These are phyloP conservation scores for Suillus americanus DNA, from an alignment of 768 basidiomycete genomes.

Conservation along the genomic window DNA sequence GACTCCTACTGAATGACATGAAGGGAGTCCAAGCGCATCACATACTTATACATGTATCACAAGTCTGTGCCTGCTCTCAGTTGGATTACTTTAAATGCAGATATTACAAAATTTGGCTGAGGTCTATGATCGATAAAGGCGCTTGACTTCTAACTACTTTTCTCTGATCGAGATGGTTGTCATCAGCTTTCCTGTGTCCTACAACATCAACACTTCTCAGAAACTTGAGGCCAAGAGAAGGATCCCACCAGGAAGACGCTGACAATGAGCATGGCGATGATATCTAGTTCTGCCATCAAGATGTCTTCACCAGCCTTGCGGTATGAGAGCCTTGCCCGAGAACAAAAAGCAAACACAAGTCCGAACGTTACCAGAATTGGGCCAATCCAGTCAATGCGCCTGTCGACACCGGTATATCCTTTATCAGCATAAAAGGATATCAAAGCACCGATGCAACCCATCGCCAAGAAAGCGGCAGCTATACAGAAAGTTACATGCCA, in stretches of 20 bases:
- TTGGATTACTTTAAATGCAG: neutral
- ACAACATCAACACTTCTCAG: slow-evolving; percentile 36
- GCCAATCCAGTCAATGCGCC: slow-evolving; percentile 19
- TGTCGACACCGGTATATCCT: too few relatives aligned
- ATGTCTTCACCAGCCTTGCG: slow-evolving; percentile 48
- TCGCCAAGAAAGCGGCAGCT: too few relatives aligned
- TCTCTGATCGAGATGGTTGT: neutral
- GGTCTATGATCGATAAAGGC: neutral
- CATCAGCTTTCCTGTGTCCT: slow-evolving; percentile 21
- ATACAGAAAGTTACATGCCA: too few relatives aligned
- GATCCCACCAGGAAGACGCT: slow-evolving; percentile 48
- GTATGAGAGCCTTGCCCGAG: slow-evolving; percentile 62
- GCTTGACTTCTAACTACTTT: neutral
- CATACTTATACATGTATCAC: neutral
- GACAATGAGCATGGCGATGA: slow-evolving; percentile 60
- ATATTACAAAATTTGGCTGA: neutral
- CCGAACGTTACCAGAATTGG: slow-evolving; percentile 58
- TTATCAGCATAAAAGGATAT: too few relatives aligned
- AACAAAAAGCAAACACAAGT: slow-evolving; percentile 63
- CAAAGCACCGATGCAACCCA: too few relatives aligned
- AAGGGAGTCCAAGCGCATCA: neutral
- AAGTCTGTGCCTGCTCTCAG: neutral
- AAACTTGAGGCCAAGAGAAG: slow-evolving; percentile 40
- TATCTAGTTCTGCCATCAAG: slow-evolving; percentile 38
- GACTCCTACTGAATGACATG: neutral